Base-by-base conservation (phyloP, 805 yeast genomes). In the Candida sakaeoensis region DNA sequence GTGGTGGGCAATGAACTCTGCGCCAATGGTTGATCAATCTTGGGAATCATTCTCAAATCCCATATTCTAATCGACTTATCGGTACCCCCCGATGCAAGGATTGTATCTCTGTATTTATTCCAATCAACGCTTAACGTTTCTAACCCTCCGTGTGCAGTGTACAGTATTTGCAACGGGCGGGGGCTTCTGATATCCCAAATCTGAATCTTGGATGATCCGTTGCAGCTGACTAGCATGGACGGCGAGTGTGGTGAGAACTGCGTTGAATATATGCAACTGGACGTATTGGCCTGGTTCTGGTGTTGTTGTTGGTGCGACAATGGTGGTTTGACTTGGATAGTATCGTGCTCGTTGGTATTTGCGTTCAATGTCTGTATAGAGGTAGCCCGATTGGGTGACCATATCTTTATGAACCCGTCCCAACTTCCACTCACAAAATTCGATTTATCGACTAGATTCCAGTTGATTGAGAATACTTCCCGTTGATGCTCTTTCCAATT, bases 21-120 rank as follows among this genome's bases (percentile, higher is more conserved):
- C 30, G 71, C 65, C 3, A 45, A 37, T 9, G 59, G 68, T 47
- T 54, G 68, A 52, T 57, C 67, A 26, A 61, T 42, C 30, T 53
- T 61, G 43, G 53, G 68, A 4, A 82, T 70, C 82, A 81, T 83
- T 45, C 98, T 71, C 33, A 86, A 59, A 57, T 91, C 99, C 96
- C 97, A 91, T 3, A 89, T 68, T 46, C 87, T 77, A 33, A 90
- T 76, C 16, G 81, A 65, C 54, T 85, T 85, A 57, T 91, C 98
- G 7, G 91, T 95, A n/a, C 96, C 95, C 2, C 87, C 93, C 0
- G 95, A 79, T 3, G 96, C 95, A 4, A 91, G 65, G 0, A 88
- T 75, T 2, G 82, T 74, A 1, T 88, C 74, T 52, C 87, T 73
- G 60, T 93, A 91, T 58, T 90, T 90, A 63, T 91, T 93, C 82